phyloP scores from a whole-genome alignment of 371 early-diverging fungal genomes.

The Mucor plumbeus region DNA sequence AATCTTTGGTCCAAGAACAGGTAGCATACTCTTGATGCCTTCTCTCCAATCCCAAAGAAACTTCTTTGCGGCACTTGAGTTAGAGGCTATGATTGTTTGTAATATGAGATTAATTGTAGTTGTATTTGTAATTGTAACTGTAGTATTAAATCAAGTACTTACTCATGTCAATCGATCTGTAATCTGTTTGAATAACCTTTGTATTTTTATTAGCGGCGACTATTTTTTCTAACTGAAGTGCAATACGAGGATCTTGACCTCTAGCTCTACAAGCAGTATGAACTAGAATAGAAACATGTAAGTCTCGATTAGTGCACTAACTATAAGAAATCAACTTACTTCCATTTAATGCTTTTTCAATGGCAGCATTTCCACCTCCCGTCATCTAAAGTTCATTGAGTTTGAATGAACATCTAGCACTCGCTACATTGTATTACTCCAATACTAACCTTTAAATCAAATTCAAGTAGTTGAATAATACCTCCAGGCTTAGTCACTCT shows the following conservation, averaged over 20 bases:
- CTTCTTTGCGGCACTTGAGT: slow-evolving; percentile 25
- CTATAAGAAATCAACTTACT: not conserved
- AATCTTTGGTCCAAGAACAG: slow-evolving; percentile 21
- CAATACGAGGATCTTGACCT: slow-evolving; percentile 35
- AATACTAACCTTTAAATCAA: slow-evolving; percentile 15
- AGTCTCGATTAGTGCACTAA: too few species aligned
- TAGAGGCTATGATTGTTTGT: slow-evolving; percentile 5
- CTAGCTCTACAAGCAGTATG: slow-evolving; percentile 18
- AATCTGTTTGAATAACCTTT: slow-evolving; percentile 22
- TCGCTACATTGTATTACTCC: not conserved
- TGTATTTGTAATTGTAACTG: not conserved
- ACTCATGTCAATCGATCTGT: slow-evolving; percentile 30
- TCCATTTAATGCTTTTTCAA: not conserved
- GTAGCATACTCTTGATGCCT: slow-evolving; percentile 19
- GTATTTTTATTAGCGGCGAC: slow-evolving; percentile 16
- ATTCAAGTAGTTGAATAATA: slow-evolving; percentile 13
- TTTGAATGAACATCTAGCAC: not conserved
- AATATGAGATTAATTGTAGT: too few species aligned
- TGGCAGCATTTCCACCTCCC: not conserved
- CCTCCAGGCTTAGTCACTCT: slow-evolving; percentile 28
- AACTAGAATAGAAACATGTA: slow-evolving; percentile 7
- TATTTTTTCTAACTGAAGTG: slow-evolving; percentile 14
- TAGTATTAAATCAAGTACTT: slow-evolving; percentile 11
- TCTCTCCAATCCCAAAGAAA: slow-evolving; percentile 34
- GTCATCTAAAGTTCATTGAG: slow-evolving; percentile 7